A percentile compares a stretch with the other conserved stretches of the same genome.
Conservation (phyloP, 169 alveolate species). For the Plasmodium berghei region DNA sequence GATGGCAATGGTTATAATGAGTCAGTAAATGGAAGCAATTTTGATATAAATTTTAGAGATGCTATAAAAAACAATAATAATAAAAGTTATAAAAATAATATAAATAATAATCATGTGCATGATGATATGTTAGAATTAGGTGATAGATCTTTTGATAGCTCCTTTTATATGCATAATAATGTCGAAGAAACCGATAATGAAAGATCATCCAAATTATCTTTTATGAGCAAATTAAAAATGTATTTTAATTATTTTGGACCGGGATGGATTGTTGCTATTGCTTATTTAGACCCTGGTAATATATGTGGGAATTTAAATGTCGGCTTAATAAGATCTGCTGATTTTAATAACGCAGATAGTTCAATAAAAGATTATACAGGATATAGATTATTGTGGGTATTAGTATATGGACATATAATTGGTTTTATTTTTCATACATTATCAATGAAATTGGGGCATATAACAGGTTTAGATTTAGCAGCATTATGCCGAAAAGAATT, state of each 20-base stretch:
- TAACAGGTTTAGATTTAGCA: constrained; percentile 82
- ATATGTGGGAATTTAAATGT: constrained; percentile 82
- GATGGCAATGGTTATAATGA: constrained; percentile 27
- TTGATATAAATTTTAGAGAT: neutral
- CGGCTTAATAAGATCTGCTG: constrained; percentile 75
- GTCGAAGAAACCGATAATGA: constrained; percentile 4
- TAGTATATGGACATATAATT: constrained; percentile 76
- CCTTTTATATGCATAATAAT: constrained; percentile 25
- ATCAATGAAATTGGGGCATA: constrained; percentile 81
- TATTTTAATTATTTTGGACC: constrained; percentile 82
- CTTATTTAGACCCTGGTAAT: constrained; percentile 85
- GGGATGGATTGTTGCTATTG: constrained; percentile 85
- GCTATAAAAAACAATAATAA: neutral
- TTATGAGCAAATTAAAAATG: constrained; percentile 38
- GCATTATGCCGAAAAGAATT: constrained; percentile 64
- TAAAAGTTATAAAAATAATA: constrained; percentile 15
- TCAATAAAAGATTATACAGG: constrained; percentile 76
- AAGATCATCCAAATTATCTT: neutral
- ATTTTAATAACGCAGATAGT: neutral
- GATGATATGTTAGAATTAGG: neutral
- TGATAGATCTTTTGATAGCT: constrained; percentile 15
- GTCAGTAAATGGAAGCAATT: neutral
- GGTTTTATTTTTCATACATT: constrained; percentile 82
- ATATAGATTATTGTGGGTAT: constrained; percentile 79
- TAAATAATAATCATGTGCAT: neutral